A percentile compares a stretch with the other conserved stretches of the same genome.
Evolutionary conservation across 371 early-diverging fungal species (phyloP).

Genomic region (Actinomortierella wolfii): DNA sequence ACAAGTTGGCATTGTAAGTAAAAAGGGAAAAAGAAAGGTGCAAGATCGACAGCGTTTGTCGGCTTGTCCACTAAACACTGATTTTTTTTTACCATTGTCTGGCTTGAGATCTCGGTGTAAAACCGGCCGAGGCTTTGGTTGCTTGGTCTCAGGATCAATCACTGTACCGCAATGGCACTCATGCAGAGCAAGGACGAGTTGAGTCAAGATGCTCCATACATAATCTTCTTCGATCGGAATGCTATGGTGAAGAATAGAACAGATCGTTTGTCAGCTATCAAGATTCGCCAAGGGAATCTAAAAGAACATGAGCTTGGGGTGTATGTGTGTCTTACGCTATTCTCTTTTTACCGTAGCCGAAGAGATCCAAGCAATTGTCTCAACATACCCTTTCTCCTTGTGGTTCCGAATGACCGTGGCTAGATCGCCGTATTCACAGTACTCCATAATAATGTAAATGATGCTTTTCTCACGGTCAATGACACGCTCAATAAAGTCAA

Average conservation of each 20-base stretch:
- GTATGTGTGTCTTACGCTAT: too few relatives aligned
- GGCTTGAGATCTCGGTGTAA: conserved; percentile 72
- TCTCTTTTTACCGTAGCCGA: too few relatives aligned
- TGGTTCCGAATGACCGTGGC: conserved; percentile 60
- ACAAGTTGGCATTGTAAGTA: too few relatives aligned
- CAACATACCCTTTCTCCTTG: conserved; percentile 53
- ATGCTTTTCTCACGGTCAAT: conserved; percentile 64
- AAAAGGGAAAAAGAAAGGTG: too few relatives aligned
- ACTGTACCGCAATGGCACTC: conserved; percentile 64
- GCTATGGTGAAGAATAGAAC: conserved; percentile 19
- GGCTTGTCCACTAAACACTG: too few relatives aligned
- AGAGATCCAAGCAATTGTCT: not conserved
- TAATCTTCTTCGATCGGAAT: conserved; percentile 59
- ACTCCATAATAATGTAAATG: conserved; percentile 76
- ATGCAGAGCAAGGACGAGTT: conserved; percentile 62
- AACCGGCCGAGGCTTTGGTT: conserved; percentile 27
- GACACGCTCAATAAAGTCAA: conserved; percentile 69
- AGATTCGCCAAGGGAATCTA: too few relatives aligned
- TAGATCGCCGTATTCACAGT: conserved; percentile 59
- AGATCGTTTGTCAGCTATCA: not conserved
- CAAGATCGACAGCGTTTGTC: too few relatives aligned
- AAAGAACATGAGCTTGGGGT: too few relatives aligned
- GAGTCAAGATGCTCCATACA: conserved; percentile 64
- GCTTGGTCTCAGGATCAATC: conserved; percentile 10
- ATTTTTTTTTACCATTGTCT: conserved; percentile 73